These are phyloP conservation scores for Aspergillus aculeatus DNA, from an alignment of 2,329 filamentous ascomycete species.

Conservation along the genomic window DNA sequence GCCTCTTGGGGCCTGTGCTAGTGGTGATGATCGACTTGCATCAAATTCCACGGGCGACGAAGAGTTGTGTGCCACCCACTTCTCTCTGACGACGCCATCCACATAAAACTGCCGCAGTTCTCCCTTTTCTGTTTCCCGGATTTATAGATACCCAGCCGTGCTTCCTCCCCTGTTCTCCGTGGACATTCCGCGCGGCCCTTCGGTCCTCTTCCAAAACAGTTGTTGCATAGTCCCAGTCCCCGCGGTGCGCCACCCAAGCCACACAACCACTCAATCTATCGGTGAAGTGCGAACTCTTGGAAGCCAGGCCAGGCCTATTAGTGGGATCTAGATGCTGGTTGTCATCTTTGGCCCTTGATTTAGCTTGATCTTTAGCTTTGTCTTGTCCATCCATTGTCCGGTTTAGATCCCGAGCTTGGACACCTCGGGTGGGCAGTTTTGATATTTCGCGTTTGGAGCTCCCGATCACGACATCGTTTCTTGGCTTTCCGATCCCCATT, in stretches of 20 bases:
- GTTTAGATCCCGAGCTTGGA: constrained; percentile 1
- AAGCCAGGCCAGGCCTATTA: not conserved
- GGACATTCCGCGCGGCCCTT: not conserved
- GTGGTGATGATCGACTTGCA: constrained; percentile 9
- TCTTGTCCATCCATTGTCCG: constrained; percentile 2
- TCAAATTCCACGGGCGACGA: constrained; percentile 6
- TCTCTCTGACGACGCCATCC: constrained; percentile 11
- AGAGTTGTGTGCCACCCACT: constrained; percentile 12
- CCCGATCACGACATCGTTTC: constrained; percentile 32
- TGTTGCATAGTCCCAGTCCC: not conserved
- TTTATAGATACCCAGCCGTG: not conserved
- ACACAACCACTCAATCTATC: not conserved
- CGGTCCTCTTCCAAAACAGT: not conserved
- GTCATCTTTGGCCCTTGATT: not conserved
- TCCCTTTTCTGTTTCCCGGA: constrained; percentile 8
- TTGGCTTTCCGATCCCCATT: constrained; percentile 16
- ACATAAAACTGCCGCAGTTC: constrained; percentile 11
- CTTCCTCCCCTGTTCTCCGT: constrained; percentile 8
- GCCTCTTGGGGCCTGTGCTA: not conserved
- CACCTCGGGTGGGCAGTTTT: constrained; percentile 15
- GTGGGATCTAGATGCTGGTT: not conserved
- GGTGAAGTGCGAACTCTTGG: not conserved
- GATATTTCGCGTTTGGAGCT: constrained; percentile 23
- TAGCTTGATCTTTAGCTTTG: not conserved
- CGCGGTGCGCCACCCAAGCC: not conserved